Base-by-base conservation (phyloP, 345 rosid genomes). In the Raphanus sativus region DNA sequence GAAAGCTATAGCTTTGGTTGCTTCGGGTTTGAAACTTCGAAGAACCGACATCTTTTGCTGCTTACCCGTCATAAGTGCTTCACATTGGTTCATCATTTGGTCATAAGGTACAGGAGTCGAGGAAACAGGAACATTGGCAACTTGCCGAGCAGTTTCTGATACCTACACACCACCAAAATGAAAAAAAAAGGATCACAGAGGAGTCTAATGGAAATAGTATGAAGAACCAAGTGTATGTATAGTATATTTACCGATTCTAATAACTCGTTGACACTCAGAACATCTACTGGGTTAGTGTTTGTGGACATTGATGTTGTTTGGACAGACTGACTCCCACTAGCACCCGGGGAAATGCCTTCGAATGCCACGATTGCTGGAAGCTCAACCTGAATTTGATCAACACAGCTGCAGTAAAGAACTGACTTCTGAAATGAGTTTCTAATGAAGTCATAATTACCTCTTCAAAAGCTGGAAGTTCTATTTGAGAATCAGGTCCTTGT, bases 21-120 rank as follows among this genome's bases (percentile, higher is more conserved):
- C 89, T 77, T 80, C 87, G 75, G 78, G 82, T 85, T 91, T 91
- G 75, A 91, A 89, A 81, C 97, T 90, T 62, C 81, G 89, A 81
- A 94, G 93, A 66, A 91, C 89, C 0, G 93, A 89, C 98, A 94
- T 94, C 87, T 94, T 94, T 86, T 90, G 89, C 81, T 91, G 97
- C 80, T 94, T 91, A 65, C 92, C 96, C 4, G 83, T 76, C 62
- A 90, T 86, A 67, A 91, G 96, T 29, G 96, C 97, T 89, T 91
- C 98, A 40, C 98, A 94, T 60, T 91, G 98, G 80, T 80, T 90
- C 84, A 83, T 94, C 93, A 91, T 89, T 75, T 94, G 91, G 77
- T 91, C 98, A 81, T 91, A 91, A 30, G 98, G 90, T 67, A 91
- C 73, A 62, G 88, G 88, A 26, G 80, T 78, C 2, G 93, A 85